These are phyloP conservation scores for Lentithecium fluviatile DNA, from an alignment of 495 filamentous ascomycete genomes.

Conservation along the genomic window DNA sequence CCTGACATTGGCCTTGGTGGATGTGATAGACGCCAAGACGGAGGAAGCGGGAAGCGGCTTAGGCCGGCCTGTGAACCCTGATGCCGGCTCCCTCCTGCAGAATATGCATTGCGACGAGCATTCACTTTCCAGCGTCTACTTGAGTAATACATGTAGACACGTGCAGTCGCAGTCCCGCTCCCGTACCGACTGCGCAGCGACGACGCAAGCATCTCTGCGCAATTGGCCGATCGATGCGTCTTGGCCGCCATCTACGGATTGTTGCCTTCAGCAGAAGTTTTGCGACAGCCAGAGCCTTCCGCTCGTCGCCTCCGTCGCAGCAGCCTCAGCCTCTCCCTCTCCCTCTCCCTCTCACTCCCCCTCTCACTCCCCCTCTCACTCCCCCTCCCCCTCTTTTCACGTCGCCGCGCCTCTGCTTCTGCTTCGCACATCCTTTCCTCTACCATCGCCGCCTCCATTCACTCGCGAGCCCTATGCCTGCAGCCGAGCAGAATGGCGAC, in stretches of 20 bases:
- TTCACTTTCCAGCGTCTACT: background rate
- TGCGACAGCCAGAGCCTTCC: background rate
- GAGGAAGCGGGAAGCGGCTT: background rate
- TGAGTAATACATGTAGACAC: background rate
- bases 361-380: no score
- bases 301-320: background rate
- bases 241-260: background rate
- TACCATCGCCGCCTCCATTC: background rate
- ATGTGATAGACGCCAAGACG: background rate
- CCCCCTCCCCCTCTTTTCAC: background rate
- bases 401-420: background rate
- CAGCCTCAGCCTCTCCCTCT: no score
- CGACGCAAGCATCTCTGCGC: background rate
- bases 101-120: background rate
- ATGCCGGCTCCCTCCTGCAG: background rate
- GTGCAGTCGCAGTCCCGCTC: constrained; percentile 1
- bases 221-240: background rate
- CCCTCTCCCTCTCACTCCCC: no score
- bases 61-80: background rate
- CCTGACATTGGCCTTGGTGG: no score
- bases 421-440: background rate
- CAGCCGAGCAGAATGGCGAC: constrained; percentile 34
- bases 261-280: constrained; percentile 15
- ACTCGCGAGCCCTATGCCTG: background rate
- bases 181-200: background rate